Evolutionary conservation across 1,284 basidiomycete genomes (phyloP).

Genomic region (Abortiporus biennis): DNA sequence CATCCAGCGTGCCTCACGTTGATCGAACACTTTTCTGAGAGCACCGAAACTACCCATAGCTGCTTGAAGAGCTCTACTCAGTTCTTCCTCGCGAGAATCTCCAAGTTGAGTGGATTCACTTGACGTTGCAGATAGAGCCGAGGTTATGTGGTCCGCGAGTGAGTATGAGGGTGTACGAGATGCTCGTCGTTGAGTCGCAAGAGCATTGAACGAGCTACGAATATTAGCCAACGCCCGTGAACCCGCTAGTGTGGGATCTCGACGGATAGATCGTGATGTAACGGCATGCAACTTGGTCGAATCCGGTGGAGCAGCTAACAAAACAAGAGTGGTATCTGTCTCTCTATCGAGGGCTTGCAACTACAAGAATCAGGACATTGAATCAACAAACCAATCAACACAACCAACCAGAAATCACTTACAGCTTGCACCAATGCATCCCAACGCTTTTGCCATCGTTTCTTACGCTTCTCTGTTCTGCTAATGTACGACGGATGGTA

Average conservation of each 20-base stretch:
- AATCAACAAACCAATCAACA: slow-evolving; percentile 6
- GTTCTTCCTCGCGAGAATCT: slow-evolving; percentile 51
- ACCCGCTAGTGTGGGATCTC: slow-evolving; percentile 39
- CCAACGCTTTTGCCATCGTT: slow-evolving; percentile 71
- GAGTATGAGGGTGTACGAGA: slow-evolving; percentile 45
- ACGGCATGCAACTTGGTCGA: slow-evolving; percentile 55
- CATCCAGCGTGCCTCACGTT: slow-evolving; percentile 58
- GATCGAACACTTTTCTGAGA: slow-evolving; percentile 57
- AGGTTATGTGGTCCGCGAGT: slow-evolving; percentile 49
- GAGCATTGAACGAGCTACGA: slow-evolving; percentile 47
- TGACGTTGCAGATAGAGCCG: slow-evolving; percentile 31
- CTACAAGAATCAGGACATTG: slow-evolving; percentile 30
- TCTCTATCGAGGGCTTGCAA: slow-evolving; percentile 74
- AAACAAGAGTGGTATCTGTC: slow-evolving; percentile 69
- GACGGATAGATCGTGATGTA: slow-evolving; percentile 61
- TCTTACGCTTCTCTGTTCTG: slow-evolving; percentile 57
- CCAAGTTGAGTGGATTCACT: slow-evolving; percentile 50
- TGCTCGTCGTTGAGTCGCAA: slow-evolving; percentile 50
- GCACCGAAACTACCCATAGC: slow-evolving; percentile 58
- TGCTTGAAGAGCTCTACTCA: slow-evolving; percentile 57
- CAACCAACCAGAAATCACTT: slow-evolving; percentile 17
- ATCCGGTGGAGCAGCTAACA: slow-evolving; percentile 70
- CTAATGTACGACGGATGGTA: slow-evolving; percentile 67
- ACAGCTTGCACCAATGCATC: slow-evolving; percentile 67
- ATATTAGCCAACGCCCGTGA: slow-evolving; percentile 46